Evolutionary conservation across 2,329 filamentous ascomycete genomes (phyloP).

Genomic region (Clonostachys byssicola): DNA sequence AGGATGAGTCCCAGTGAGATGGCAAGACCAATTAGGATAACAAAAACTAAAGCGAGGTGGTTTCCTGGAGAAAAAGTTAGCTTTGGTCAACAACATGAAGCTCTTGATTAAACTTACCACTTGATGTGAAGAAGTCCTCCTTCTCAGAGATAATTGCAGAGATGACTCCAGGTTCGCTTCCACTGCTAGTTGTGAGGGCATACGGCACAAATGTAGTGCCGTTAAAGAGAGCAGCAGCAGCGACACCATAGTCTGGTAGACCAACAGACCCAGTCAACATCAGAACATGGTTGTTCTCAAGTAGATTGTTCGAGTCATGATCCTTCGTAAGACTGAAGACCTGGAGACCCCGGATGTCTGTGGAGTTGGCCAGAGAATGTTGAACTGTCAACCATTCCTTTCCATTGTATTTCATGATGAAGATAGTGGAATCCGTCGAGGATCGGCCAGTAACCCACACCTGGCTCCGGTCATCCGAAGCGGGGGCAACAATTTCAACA

Average conservation of each 20-base stretch:
- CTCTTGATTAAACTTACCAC: conserved; percentile 39
- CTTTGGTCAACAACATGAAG: conserved; percentile 18
- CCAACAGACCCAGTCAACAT: conserved; percentile 82
- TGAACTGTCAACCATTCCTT: conserved; percentile 64
- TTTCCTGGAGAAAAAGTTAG: conserved; percentile 11
- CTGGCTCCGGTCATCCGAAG: conserved; percentile 65
- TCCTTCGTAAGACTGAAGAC: conserved; percentile 67
- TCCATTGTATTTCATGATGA: conserved; percentile 79
- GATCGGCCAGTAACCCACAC: conserved; percentile 80
- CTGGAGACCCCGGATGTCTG: conserved; percentile 75
- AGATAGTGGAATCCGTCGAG: conserved; percentile 60
- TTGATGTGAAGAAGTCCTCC: conserved; percentile 65
- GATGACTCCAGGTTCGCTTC: conserved; percentile 68
- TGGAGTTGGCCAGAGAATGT: conserved; percentile 57
- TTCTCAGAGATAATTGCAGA: conserved; percentile 81
- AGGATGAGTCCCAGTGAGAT: conserved; percentile 76
- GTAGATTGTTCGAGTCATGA: conserved; percentile 60
- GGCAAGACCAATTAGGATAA: conserved; percentile 77
- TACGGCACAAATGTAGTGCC: conserved; percentile 77
- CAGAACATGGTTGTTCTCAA: conserved; percentile 66
- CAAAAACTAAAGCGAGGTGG: conserved; percentile 67
- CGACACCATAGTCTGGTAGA: conserved; percentile 71
- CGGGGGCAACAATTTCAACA: conserved; percentile 70
- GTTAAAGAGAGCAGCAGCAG: conserved; percentile 84
- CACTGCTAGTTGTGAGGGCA: conserved; percentile 66